phyloP scores from a whole-genome alignment of 345 rosid species.

The Lumnitzera racemosa region DNA sequence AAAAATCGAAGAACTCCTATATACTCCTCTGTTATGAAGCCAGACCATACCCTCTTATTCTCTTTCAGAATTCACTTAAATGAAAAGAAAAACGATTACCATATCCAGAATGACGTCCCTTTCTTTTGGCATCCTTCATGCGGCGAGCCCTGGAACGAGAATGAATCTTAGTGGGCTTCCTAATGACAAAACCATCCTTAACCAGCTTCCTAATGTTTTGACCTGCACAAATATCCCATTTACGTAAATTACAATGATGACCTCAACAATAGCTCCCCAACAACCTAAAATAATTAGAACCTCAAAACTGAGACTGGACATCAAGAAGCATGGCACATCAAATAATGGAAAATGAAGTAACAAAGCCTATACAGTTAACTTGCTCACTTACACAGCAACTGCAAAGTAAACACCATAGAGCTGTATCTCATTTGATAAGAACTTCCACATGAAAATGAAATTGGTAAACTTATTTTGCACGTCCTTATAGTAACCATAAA shows the following conservation, averaged over 20 bases:
- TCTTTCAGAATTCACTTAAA: background rate
- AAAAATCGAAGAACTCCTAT: too few species aligned
- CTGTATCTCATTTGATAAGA: too few species aligned
- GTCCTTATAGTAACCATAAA: background rate
- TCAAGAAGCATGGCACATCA: too few species aligned
- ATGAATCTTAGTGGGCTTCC: slow-evolving; percentile 96
- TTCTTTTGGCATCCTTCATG: slow-evolving; percentile 79
- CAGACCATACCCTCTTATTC: background rate
- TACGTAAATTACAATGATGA: background rate
- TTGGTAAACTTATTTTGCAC: background rate
- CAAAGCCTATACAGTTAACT: too few species aligned
- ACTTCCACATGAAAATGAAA: background rate
- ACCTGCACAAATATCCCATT: slow-evolving; percentile 30
- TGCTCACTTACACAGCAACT: too few species aligned
- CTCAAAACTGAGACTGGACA: too few species aligned
- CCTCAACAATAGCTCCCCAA: too few species aligned
- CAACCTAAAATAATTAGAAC: background rate
- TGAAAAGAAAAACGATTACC: slow-evolving; percentile 26
- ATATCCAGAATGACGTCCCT: slow-evolving; percentile 96
- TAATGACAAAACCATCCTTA: slow-evolving; percentile 92
- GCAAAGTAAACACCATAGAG: too few species aligned
- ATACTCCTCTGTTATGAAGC: background rate
- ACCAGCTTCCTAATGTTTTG: slow-evolving; percentile 95
- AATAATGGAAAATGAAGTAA: too few species aligned
- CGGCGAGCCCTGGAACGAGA: slow-evolving; percentile 89